A percentile compares a stretch with the other conserved stretches of the same genome.
These are phyloP conservation scores for Parsonsia alboflavescens DNA, from an alignment of 257 asterid genomes.

Conservation along the genomic window DNA sequence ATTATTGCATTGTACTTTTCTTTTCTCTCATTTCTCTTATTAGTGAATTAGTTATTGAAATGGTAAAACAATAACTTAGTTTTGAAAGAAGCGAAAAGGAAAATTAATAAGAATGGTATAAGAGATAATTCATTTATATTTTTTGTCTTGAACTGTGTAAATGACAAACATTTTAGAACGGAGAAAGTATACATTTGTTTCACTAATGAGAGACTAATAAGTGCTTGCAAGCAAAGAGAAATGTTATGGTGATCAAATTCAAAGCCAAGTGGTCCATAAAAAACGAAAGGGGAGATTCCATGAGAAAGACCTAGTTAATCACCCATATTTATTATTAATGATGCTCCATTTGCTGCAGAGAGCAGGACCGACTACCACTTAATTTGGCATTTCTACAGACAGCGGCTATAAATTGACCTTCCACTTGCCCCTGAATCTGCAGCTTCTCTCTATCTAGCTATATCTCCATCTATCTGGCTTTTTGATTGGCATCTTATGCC, in stretches of 20 bases:
- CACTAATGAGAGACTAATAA: background rate
- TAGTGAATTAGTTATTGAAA: no score
- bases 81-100: no score
- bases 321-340: slow-evolving; percentile 3
- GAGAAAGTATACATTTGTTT: slow-evolving; percentile 2
- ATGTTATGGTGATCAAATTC: background rate
- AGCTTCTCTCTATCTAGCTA: background rate
- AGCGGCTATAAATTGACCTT: slow-evolving; percentile 26
- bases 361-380: background rate
- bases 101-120: no score
- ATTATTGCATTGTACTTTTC: no score
- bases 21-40: no score
- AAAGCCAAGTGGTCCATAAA: slow-evolving; percentile 34
- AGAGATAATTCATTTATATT: no score
- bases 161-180: no score
- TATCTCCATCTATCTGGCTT: background rate
- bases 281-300: slow-evolving; percentile 11
- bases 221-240: background rate
- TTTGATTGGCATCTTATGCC: background rate
- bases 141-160: no score
- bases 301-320: slow-evolving; percentile 12
- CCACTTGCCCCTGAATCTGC: background rate
- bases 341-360: background rate
- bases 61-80: no score
- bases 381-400: background rate